Evolutionary conservation across 768 basidiomycete species (phyloP).

Genomic region (Trametes meyenii): DNA sequence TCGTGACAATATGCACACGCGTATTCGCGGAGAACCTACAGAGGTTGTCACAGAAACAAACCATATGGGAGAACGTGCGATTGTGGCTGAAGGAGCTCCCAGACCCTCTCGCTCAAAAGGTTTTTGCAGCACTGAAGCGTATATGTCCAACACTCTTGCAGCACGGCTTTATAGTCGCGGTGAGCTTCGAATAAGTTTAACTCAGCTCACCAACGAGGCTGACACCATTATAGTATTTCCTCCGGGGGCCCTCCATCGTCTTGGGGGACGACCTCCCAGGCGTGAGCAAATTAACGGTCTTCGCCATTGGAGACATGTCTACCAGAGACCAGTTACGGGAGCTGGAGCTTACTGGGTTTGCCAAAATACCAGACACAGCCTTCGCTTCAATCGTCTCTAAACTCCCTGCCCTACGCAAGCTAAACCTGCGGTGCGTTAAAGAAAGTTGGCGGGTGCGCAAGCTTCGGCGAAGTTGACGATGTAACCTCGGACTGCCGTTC

Average conservation of each 20-base stretch:
- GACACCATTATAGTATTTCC: constrained; percentile 49
- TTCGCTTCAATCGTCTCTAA: constrained; percentile 54
- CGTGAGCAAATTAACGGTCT: constrained; percentile 53
- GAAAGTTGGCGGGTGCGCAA: background rate
- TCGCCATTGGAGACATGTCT: constrained; percentile 40
- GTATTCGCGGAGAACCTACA: constrained; percentile 51
- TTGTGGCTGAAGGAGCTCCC: constrained; percentile 51
- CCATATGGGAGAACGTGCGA: constrained; percentile 44
- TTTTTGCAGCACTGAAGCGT: constrained; percentile 54
- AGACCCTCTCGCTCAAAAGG: constrained; percentile 48
- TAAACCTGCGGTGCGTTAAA: constrained; percentile 55
- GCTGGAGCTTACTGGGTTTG: constrained; percentile 54
- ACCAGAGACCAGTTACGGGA: constrained; percentile 40
- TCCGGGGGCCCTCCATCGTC: constrained; percentile 53
- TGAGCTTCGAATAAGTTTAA: constrained; percentile 33
- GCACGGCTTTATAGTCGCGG: constrained; percentile 58
- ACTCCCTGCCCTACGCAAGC: constrained; percentile 46
- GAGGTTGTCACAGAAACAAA: constrained; percentile 41
- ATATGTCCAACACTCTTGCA: constrained; percentile 54
- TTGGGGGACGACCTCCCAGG: constrained; percentile 55
- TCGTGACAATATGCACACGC: constrained; percentile 54
- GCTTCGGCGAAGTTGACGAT: background rate
- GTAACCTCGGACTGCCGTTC: constrained; percentile 11
- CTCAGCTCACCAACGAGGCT: background rate
- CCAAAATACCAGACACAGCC: constrained; percentile 51